Percentiles rank a stretch among this genome's conserved stretches.
Evolutionary conservation across 768 basidiomycete genomes (phyloP).

Genomic region (Mycena pura): DNA sequence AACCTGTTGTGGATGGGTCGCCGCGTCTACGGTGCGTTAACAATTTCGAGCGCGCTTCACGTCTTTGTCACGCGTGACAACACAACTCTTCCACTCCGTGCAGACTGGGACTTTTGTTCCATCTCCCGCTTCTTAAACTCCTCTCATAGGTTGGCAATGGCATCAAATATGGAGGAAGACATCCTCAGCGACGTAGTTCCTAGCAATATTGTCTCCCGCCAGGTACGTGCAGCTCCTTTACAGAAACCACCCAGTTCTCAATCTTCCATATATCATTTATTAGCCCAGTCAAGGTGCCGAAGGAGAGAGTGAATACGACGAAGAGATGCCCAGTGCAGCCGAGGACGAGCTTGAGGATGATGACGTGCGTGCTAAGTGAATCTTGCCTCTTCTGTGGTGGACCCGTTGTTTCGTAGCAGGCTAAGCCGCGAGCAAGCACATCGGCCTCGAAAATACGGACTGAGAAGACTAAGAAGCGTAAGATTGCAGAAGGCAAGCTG

Average conservation of each 20-base stretch:
- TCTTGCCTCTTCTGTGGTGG: conserved; percentile 7
- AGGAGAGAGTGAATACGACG: conserved; percentile 77
- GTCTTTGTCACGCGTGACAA: too few relatives aligned
- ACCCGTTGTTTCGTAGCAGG: conserved; percentile 13
- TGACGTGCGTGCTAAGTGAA: conserved; percentile 27
- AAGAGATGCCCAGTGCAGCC: conserved; percentile 55
- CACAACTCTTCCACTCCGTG: too few relatives aligned
- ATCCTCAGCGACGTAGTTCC: conserved; percentile 91
- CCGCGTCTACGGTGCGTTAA: too few relatives aligned
- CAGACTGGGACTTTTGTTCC: too few relatives aligned
- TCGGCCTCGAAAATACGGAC: conserved; percentile 43
- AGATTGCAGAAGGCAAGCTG: conserved; percentile 73
- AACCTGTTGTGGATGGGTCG: too few relatives aligned
- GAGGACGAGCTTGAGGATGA: conserved; percentile 58
- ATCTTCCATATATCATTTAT: conserved; percentile 16
- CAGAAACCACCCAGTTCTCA: neutral
- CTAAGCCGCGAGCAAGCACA: conserved; percentile 9
- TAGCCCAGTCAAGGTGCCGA: conserved; percentile 73
- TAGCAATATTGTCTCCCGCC: conserved; percentile 88
- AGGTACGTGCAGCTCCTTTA: conserved; percentile 52
- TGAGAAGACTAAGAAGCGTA: conserved; percentile 58
- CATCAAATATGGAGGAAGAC: conserved; percentile 80
- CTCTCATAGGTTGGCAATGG: too few relatives aligned
- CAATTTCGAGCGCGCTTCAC: too few relatives aligned
- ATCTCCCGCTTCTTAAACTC: too few relatives aligned